These are phyloP conservation scores for Gaertneriomyces semiglobifer DNA, from an alignment of 192 early-diverging fungal species.

Conservation along the genomic window DNA sequence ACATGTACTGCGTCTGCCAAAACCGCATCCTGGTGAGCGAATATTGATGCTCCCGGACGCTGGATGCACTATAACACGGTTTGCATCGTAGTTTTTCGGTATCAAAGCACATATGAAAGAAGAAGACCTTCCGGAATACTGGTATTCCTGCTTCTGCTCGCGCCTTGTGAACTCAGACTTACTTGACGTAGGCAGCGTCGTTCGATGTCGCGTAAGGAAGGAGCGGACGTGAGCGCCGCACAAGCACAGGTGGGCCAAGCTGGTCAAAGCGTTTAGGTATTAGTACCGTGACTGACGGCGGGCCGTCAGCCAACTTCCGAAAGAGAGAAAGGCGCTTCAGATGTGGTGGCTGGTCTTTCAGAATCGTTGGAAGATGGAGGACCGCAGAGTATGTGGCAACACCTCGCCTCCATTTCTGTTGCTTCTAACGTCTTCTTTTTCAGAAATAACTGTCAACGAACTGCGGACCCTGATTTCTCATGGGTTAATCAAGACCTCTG, in stretches of 20 bases:
- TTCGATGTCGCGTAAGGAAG: not conserved
- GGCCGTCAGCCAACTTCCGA: too few species aligned
- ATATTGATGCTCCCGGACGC: not conserved
- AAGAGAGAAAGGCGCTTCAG: too few species aligned
- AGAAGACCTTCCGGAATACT: conserved; percentile 47
- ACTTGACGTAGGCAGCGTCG: conserved; percentile 11
- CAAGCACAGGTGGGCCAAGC: too few species aligned
- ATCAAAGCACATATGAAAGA: conserved; percentile 46
- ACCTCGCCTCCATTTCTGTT: too few species aligned
- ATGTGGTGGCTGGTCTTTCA: too few species aligned
- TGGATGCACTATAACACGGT: not conserved
- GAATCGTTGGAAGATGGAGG: too few species aligned
- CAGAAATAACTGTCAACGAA: conserved; percentile 43
- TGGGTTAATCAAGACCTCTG: conserved; percentile 45
- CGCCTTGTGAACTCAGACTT: conserved; percentile 9
- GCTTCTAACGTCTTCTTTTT: not conserved
- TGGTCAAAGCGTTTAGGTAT: too few species aligned
- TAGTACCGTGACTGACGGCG: too few species aligned
- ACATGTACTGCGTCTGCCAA: conserved; percentile 41
- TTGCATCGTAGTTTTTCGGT: conserved; percentile 36
- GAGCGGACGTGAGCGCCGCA: too few species aligned
- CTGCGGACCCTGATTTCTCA: conserved; percentile 52
- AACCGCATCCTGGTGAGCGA: conserved; percentile 46
- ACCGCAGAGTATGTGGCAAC: too few species aligned
- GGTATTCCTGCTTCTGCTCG: conserved; percentile 33